Base-by-base conservation (phyloP, 2,329 filamentous ascomycete genomes). In the Aphanoascus verrucosus region DNA sequence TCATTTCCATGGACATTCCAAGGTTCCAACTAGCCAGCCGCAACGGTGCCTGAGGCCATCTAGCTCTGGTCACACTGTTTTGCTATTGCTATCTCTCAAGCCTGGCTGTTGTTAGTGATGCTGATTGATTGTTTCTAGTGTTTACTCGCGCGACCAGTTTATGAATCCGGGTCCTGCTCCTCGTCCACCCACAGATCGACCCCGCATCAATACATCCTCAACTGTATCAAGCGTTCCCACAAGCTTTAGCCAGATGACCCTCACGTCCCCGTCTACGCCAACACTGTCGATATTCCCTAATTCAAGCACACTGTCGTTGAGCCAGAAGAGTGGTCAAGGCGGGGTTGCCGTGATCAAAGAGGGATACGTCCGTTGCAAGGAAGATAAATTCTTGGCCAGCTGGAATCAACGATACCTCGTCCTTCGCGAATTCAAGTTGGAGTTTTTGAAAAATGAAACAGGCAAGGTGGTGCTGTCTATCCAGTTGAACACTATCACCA, bases 141-240 rank as follows among this genome's bases (percentile, higher is more conserved):
- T 81, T 63, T 84, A 83, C 69, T 73, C 78, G 42, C 72, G 77
- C 56, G 77, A 79, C 58, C 80, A 83, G 63, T 97, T 97, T 74
- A 94, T 97, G 86, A 97, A 97, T 71, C 89, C 93, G 58, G 89
- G 93, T 60, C 91, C 93, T 62, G 91, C 93, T 61, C 93, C 93
- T 60, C 85, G 86, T 64, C 91, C 93, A 57, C 93, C 91, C 17
- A 84, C 80, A 56, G 87, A 93, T 65, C 82, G 87, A 63, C 87
- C 89, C 57, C 84, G 87, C 65, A 81, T 95, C 61, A 83, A 84
- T 63, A 78, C 94, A 56, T 88, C 86, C 82, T 57, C 75, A 63
- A 78, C 94, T 56, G 88, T 86, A 82, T 57, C 75, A 14, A 85
- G 84, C 58, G 90, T 83, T 71, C 63, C 67, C 20, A 88, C 91